Conservation (phyloP, 805 yeast genomes). For the Nakazawaea wyomingensis region DNA sequence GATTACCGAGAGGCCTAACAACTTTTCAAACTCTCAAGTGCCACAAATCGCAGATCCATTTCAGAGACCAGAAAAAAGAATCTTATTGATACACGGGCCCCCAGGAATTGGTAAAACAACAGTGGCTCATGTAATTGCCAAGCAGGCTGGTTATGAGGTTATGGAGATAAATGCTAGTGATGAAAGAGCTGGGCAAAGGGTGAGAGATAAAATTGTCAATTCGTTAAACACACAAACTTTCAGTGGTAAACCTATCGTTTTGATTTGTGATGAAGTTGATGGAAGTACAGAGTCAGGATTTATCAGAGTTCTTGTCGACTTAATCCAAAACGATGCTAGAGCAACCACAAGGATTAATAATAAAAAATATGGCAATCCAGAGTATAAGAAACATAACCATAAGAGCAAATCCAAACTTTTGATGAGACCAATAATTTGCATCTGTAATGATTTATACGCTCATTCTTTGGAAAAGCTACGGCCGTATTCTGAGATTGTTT, state of each 20-base stretch:
- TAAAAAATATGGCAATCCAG: conserved; percentile 20
- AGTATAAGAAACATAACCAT: conserved; percentile 17
- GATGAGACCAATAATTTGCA: conserved; percentile 81
- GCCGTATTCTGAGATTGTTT: conserved; percentile 65
- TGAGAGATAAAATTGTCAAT: conserved; percentile 51
- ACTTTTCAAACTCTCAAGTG: conserved; percentile 2
- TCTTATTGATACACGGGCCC: conserved; percentile 81
- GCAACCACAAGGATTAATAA: conserved; percentile 34
- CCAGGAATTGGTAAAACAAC: conserved; percentile 94
- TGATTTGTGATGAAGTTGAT: conserved; percentile 88
- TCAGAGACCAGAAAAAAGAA: conserved; percentile 54
- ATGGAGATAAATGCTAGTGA: conserved; percentile 86
- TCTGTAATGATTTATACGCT: conserved; percentile 84
- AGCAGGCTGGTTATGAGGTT: conserved; percentile 73
- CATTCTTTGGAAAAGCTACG: conserved; percentile 70
- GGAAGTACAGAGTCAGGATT: conserved; percentile 67
- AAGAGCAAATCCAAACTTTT: conserved; percentile 38
- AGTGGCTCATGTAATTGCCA: conserved; percentile 78
- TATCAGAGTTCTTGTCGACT: conserved; percentile 50
- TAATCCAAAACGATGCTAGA: conserved; percentile 51
- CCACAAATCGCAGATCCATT: conserved; percentile 38
- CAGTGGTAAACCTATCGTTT: conserved; percentile 70
- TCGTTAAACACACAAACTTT: conserved; percentile 64
- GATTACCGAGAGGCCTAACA: conserved; percentile 16
- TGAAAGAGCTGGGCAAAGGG: conserved; percentile 58